Conservation (phyloP, 768 basidiomycete species). For the Macrolepiota fuliginosa region DNA sequence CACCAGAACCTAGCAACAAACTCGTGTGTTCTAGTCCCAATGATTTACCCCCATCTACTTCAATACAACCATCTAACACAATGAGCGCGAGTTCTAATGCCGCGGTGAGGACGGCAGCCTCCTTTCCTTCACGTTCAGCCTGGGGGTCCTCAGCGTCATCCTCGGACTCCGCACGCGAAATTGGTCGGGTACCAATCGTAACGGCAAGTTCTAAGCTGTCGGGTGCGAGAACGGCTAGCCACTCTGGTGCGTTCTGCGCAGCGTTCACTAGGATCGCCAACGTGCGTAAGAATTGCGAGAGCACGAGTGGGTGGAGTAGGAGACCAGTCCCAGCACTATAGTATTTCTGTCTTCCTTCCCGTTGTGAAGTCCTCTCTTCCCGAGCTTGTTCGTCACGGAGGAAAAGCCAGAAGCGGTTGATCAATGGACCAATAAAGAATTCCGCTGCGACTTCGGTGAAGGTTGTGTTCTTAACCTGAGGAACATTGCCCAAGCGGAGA, state of each 20-base stretch:
- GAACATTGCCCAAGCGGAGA: not conserved
- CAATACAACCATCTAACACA: slow-evolving; percentile 70
- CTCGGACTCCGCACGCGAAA: slow-evolving; percentile 41
- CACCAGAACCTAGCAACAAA: slow-evolving; percentile 66
- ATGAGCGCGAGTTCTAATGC: slow-evolving; percentile 78
- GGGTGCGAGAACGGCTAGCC: slow-evolving; percentile 78
- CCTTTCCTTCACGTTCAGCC: slow-evolving; percentile 38
- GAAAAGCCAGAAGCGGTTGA: slow-evolving; percentile 96
- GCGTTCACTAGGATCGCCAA: slow-evolving; percentile 81
- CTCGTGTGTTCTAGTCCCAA: slow-evolving; percentile 75
- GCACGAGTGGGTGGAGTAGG: slow-evolving; percentile 73
- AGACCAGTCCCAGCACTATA: slow-evolving; percentile 78
- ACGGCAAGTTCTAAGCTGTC: slow-evolving; percentile 82
- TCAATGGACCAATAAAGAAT: slow-evolving; percentile 83
- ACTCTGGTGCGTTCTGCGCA: slow-evolving; percentile 75
- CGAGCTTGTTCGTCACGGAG: slow-evolving; percentile 80
- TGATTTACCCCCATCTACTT: slow-evolving; percentile 73
- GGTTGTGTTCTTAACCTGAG: slow-evolving; percentile 24
- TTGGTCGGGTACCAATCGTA: slow-evolving; percentile 67
- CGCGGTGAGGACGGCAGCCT: slow-evolving; percentile 71
- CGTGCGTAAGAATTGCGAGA: slow-evolving; percentile 75
- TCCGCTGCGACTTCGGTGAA: slow-evolving; percentile 81
- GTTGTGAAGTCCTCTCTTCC: slow-evolving; percentile 64
- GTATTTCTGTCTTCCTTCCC: slow-evolving; percentile 55
- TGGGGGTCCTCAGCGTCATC: slow-evolving; percentile 31